Evolutionary conservation across 163 green algal genomes (phyloP).

Genomic region (Scenedesmus sp.): DNA sequence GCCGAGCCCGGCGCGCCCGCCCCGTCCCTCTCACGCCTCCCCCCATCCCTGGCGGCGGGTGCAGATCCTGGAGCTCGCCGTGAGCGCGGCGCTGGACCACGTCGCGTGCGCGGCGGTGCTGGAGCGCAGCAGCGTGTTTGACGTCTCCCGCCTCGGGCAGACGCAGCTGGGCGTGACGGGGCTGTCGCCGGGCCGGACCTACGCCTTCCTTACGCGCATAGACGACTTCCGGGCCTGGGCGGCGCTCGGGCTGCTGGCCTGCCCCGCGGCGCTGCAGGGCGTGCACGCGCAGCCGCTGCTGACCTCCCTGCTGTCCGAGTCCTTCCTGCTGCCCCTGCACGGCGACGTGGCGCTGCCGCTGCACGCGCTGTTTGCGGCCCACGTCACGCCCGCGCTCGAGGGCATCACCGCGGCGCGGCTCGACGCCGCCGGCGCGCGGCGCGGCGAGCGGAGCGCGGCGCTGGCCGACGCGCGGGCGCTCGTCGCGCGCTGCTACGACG

Average conservation of each 20-base stretch:
- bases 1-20: not conserved
- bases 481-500: conserved; percentile 14
- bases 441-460: not conserved
- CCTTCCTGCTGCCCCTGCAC: conserved; percentile 36
- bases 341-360: conserved; percentile 27
- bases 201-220: not conserved
- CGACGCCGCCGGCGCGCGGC: conserved; percentile 4
- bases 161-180: conserved; percentile 40
- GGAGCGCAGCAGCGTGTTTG: conserved; percentile 21
- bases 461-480: conserved; percentile 10
- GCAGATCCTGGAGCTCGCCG: conserved; percentile 45
- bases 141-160: conserved; percentile 13
- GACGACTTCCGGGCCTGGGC: conserved; percentile 42
- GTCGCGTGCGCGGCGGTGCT: not conserved
- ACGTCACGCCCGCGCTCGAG: conserved; percentile 34
- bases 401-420: conserved; percentile 22
- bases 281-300: conserved; percentile 9
- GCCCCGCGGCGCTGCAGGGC: conserved; percentile 34
- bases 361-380: conserved; percentile 33
- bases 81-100: conserved; percentile 32
- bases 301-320: conserved; percentile 25
- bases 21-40: not conserved
- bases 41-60: not conserved
- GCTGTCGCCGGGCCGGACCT: conserved; percentile 20
- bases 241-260: conserved; percentile 35